Base-by-base conservation (phyloP, 371 early-diverging fungal genomes). In the Mortierella sp. region DNA sequence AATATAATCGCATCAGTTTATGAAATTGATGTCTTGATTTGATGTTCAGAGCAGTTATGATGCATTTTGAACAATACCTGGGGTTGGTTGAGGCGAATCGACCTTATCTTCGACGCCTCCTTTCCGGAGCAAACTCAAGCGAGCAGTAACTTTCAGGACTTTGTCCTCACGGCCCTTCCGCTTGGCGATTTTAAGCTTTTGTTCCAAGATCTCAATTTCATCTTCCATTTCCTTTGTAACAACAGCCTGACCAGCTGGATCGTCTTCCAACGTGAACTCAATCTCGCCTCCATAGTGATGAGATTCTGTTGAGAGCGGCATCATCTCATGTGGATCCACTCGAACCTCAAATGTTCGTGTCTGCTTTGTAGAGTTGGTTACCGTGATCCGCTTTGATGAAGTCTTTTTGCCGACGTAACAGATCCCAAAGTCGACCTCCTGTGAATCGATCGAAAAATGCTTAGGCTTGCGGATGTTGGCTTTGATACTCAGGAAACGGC, bases 161-260 rank as follows among this genome's bases (percentile, higher is more conserved):
- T 98, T 99, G 32, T 98, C 98, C 3, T 89, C 86, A 12, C 92
- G 90, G 19, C 94, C 95, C 80, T 99, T 99, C 54, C 98, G 89
- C 55, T 86, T 88, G 0, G 98, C 98, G 80, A 99, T 99, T 83
- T 98, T 98, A 37, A 98, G 86, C 83, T 98, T 99, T 70, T 98
- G 98, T 83, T 98, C 97, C 68, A 98, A 70, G 51, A 91, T 88
- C 86, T 99, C 99, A 51, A 99, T 95, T 79, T 96, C 89, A 83
- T 99, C 98, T 85, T 97, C 96, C 40, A 91, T 91, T 61, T 95
- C 96, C 68, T 93, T 89, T 15, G 93, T 88, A 17, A 96, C 83
- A 9, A 86, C 71, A 5, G 89, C 85, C 35, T 88, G 86, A 15
- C 86, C 84, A 53, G 86, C 87, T 15, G 85, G 87, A 22, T 89